Evolutionary conservation across 208 protist species (phyloP).

Genomic region (Crithidia bombi): DNA sequence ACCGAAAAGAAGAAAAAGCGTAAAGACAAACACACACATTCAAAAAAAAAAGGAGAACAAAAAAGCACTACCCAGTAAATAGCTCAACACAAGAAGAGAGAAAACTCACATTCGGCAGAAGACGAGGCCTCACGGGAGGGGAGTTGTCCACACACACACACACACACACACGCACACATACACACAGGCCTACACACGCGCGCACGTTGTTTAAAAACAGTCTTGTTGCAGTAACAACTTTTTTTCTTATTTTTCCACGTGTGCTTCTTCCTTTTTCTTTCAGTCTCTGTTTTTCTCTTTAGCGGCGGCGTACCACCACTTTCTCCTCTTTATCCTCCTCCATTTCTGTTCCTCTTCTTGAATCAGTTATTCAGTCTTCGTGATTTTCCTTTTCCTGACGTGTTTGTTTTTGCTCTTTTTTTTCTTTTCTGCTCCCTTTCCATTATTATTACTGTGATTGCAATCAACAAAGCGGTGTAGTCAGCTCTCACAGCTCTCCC

Average conservation of each 20-base stretch:
- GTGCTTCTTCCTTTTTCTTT: not conserved
- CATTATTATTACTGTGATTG: too few species aligned
- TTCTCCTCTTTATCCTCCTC: not conserved
- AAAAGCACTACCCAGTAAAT: too few species aligned
- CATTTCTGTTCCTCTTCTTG: not conserved
- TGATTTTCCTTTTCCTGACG: not conserved
- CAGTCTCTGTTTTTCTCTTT: not conserved
- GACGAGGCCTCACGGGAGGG: too few species aligned
- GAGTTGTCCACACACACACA: too few species aligned
- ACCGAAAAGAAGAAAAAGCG: not conserved
- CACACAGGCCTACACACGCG: too few species aligned
- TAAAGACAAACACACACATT: too few species aligned
- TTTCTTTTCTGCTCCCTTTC: not conserved
- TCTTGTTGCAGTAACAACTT: not conserved
- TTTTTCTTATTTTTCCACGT: not conserved
- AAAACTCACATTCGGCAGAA: too few species aligned
- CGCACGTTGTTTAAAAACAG: not conserved
- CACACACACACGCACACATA: constrained; percentile 1
- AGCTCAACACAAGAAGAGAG: too few species aligned
- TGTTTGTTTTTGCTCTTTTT: not conserved
- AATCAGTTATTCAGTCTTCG: too few species aligned
- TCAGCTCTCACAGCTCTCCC: not conserved
- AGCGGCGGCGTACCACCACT: too few species aligned
- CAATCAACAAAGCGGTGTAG: too few species aligned
- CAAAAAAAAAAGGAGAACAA: not conserved